Percentiles rank a stretch among this genome's conserved stretches.
These are phyloP conservation scores for Colletotrichum higginsianum DNA, from an alignment of 2,329 filamentous ascomycete species.

Conservation along the genomic window DNA sequence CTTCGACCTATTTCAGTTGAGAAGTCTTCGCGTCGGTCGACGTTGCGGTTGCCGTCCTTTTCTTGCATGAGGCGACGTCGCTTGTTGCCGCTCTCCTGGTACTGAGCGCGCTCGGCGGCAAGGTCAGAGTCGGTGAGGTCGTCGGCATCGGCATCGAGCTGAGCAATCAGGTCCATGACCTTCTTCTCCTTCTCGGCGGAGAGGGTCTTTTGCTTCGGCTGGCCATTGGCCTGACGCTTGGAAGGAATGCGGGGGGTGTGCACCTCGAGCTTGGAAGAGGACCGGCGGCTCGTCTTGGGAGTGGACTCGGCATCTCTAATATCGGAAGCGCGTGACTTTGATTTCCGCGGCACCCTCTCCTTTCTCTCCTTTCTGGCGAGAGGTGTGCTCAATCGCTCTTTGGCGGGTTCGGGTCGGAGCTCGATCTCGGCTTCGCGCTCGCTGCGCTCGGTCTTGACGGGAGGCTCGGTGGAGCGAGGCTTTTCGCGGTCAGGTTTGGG, in stretches of 20 bases:
- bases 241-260: constrained; percentile 63
- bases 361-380: constrained; percentile 45
- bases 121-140: constrained; percentile 61
- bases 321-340: constrained; percentile 66
- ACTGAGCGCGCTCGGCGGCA: constrained; percentile 61
- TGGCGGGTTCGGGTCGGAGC: constrained; percentile 39
- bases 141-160: constrained; percentile 63
- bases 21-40: constrained; percentile 73
- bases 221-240: constrained; percentile 74
- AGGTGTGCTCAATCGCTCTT: constrained; percentile 40
- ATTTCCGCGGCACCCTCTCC: constrained; percentile 53
- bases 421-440: constrained; percentile 48
- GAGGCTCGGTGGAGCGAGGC: constrained; percentile 45
- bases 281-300: constrained; percentile 65
- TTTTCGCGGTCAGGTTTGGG: constrained; percentile 43
- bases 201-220: constrained; percentile 65
- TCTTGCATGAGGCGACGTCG: constrained; percentile 77
- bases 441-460: constrained; percentile 53
- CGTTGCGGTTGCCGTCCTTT: constrained; percentile 75
- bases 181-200: constrained; percentile 76
- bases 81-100: constrained; percentile 73
- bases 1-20: constrained; percentile 71
- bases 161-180: constrained; percentile 71
- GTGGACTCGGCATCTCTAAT: constrained; percentile 64
- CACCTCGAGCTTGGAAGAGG: constrained; percentile 65